A percentile compares a stretch with the other conserved stretches of the same genome.
Conservation (phyloP, 2,329 filamentous ascomycete species). For the Macroventuria anomochaeta region DNA sequence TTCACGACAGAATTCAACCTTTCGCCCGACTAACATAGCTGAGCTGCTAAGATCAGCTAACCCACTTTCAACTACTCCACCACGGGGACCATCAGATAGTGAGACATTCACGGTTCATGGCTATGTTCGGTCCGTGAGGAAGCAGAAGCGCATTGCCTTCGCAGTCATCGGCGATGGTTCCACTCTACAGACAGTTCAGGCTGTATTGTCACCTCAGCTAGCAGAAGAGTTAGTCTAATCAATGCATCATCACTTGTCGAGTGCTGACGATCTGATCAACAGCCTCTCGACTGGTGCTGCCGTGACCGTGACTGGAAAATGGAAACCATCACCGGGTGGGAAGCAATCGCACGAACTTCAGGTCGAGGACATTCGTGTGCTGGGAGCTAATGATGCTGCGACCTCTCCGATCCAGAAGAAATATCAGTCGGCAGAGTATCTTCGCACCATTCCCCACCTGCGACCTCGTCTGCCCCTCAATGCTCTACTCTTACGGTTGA, state of each 20-base stretch:
- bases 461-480: constrained; percentile 82
- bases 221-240: constrained; percentile 69
- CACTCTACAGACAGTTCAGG: constrained; percentile 78
- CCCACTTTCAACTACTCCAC: constrained; percentile 43
- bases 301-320: constrained; percentile 77
- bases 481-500: constrained; percentile 77
- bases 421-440: constrained; percentile 86
- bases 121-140: constrained; percentile 82
- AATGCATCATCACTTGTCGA: constrained; percentile 2
- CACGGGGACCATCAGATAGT: constrained; percentile 54
- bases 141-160: constrained; percentile 85
- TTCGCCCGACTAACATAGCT: constrained; percentile 42
- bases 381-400: constrained; percentile 82
- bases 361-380: constrained; percentile 69
- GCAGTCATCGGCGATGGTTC: constrained; percentile 88
- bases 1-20: constrained; percentile 41
- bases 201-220: constrained; percentile 74
- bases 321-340: constrained; percentile 73
- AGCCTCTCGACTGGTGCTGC: constrained; percentile 84
- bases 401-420: constrained; percentile 96
- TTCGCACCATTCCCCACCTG: constrained; percentile 87
- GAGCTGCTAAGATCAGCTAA: constrained; percentile 62
- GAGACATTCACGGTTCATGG: constrained; percentile 65
- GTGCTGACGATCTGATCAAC: constrained; percentile 26
- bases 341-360: constrained; percentile 82